Percentiles rank a stretch among this genome's conserved stretches.
Conservation (phyloP, 768 basidiomycete species). For the Rhodosporidiobolus odoratus region DNA sequence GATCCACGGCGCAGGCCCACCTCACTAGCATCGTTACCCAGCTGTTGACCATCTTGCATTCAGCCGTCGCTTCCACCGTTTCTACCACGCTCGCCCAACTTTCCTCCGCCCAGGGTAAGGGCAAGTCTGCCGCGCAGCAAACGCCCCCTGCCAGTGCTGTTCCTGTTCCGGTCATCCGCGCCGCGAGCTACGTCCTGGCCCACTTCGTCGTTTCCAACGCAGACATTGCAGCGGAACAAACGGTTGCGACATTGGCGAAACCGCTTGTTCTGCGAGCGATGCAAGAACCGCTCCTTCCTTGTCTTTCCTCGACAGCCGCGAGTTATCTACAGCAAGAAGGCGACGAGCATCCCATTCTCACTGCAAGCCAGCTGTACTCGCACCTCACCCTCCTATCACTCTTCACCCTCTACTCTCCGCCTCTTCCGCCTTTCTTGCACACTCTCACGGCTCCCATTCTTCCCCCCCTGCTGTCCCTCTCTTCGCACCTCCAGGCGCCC, state of each 20-base stretch:
- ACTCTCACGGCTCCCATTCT: conserved; percentile 46
- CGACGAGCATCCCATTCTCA: neutral
- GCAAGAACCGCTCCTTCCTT: conserved; percentile 1
- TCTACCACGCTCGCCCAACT: neutral
- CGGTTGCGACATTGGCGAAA: neutral
- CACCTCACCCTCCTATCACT: conserved; percentile 9
- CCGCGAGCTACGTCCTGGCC: conserved; percentile 9
- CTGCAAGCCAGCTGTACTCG: neutral
- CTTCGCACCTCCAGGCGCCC: conserved; percentile 56
- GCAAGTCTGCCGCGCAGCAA: neutral
- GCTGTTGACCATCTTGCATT: conserved; percentile 16
- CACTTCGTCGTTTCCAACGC: neutral
- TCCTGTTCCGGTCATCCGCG: conserved; percentile 15
- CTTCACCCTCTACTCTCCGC: conserved; percentile 5
- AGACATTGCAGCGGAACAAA: neutral
- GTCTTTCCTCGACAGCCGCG: neutral
- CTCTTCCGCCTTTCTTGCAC: conserved; percentile 7
- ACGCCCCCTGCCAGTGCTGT: neutral
- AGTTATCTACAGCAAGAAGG: too few species aligned
- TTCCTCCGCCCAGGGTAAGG: neutral
- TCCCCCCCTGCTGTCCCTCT: conserved; percentile 56
- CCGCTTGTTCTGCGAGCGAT: neutral
- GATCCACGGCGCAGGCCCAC: conserved; percentile 56
- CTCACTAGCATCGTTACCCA: conserved; percentile 46
- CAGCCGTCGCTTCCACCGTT: neutral